These are phyloP conservation scores for Aschersonia sp. DNA, from an alignment of 2,329 filamentous ascomycete species.

Conservation along the genomic window DNA sequence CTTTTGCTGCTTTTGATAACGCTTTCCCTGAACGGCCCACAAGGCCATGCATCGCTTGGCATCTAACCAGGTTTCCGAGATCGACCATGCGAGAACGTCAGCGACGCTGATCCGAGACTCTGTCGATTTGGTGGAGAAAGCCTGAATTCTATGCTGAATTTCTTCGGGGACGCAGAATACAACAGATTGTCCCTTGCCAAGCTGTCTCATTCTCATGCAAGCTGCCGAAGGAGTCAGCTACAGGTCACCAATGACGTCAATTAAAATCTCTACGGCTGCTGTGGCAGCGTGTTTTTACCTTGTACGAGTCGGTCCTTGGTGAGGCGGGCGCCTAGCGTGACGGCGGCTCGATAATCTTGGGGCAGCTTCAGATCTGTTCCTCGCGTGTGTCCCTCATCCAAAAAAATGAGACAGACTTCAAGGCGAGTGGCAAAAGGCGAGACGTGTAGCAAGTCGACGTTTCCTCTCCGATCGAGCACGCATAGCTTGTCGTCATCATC, in stretches of 20 bases:
- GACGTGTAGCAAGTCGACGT: constrained; percentile 31
- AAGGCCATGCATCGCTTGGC: constrained; percentile 15
- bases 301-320: constrained; percentile 58
- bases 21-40: constrained; percentile 1
- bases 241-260: not conserved
- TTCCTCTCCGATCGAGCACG: constrained; percentile 33
- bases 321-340: constrained; percentile 49
- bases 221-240: constrained; percentile 22
- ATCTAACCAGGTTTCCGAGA: constrained; percentile 40
- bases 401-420: constrained; percentile 46
- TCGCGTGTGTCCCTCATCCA: constrained; percentile 57
- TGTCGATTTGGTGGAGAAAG: not conserved
- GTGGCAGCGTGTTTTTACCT: constrained; percentile 26
- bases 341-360: constrained; percentile 40
- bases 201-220: constrained; percentile 56
- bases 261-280: not conserved
- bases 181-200: constrained; percentile 52
- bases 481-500: constrained; percentile 37
- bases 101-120: constrained; percentile 23
- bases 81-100: constrained; percentile 45
- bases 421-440: constrained; percentile 45
- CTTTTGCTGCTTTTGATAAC: not conserved
- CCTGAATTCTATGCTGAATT: constrained; percentile 36
- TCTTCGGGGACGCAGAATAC: constrained; percentile 45
- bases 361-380: constrained; percentile 56